Evolutionary conservation across 164 flowering plant species (phyloP).

Genomic region (Annona cherimola): DNA sequence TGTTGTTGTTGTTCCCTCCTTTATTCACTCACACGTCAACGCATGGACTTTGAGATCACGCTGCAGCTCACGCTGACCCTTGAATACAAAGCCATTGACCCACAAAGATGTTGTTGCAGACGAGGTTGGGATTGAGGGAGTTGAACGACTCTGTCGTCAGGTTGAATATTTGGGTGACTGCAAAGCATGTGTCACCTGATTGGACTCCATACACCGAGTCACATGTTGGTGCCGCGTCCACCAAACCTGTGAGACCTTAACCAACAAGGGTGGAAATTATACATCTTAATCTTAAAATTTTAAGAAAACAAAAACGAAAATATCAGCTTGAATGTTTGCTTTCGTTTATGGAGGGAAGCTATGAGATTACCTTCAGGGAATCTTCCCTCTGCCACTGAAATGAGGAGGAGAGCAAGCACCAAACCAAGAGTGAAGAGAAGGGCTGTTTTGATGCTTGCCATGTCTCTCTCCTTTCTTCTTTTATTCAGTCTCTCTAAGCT

Average conservation of each 20-base stretch:
- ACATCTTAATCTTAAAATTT: no score
- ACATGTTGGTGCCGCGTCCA: constrained; percentile 2
- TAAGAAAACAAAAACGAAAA: no score
- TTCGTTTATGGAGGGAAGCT: not conserved
- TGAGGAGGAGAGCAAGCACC: constrained; percentile 9
- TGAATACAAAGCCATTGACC: constrained; percentile 23
- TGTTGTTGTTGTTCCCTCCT: no score
- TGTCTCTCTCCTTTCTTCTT: not conserved
- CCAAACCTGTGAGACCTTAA: not conserved
- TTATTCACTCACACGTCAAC: no score
- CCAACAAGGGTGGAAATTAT: no score
- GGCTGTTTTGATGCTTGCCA: not conserved
- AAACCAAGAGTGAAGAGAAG: not conserved
- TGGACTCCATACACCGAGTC: constrained; percentile 4
- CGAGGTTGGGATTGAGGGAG: constrained; percentile 19
- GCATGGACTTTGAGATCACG: no score
- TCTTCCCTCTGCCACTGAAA: constrained; percentile 6
- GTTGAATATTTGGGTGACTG: constrained; percentile 15
- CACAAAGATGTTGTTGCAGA: constrained; percentile 15
- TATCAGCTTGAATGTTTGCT: not conserved
- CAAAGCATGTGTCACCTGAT: constrained; percentile 18
- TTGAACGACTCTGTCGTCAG: constrained; percentile 10
- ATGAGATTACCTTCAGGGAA: not conserved
- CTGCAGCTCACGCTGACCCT: not conserved
- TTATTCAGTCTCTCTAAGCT: not conserved